A percentile compares a stretch with the other conserved stretches of the same genome.
These are phyloP conservation scores for Malassezia slooffiae DNA, from an alignment of 1,284 basidiomycete species.

Conservation along the genomic window DNA sequence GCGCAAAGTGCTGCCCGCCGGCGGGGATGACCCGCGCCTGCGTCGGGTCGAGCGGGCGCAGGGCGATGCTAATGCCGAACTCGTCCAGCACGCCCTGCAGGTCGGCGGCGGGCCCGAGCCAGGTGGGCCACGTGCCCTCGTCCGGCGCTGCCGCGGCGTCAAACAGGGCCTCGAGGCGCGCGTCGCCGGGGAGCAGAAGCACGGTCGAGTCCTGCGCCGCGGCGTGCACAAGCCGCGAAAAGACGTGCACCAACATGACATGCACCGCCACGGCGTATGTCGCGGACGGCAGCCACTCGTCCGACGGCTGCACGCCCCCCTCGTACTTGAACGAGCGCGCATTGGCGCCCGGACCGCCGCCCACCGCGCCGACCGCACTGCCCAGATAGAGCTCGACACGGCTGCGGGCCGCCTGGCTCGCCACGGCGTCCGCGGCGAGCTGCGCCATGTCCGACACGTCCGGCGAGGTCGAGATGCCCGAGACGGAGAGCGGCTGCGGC, in stretches of 20 bases:
- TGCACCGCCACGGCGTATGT: constrained; percentile 9
- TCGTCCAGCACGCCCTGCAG: constrained; percentile 13
- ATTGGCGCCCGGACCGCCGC: neutral
- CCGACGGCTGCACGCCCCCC: neutral
- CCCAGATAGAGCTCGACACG: constrained; percentile 11
- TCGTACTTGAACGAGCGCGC: neutral
- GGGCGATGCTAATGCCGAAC: constrained; percentile 5
- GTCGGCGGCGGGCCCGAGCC: constrained; percentile 13
- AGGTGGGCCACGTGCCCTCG: constrained; percentile 9
- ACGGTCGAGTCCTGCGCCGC: constrained; percentile 8
- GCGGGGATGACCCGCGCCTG: no score
- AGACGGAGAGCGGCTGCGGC: neutral
- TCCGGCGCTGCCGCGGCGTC: constrained; percentile 3
- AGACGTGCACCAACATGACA: constrained; percentile 10
- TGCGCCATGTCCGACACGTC: constrained; percentile 8
- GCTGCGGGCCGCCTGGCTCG: constrained; percentile 3
- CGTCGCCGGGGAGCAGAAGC: neutral
- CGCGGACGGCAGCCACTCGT: constrained; percentile 6
- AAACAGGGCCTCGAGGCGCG: constrained; percentile 8
- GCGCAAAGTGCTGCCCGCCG: no score
- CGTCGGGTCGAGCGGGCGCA: neutral
- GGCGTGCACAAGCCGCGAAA: constrained; percentile 11
- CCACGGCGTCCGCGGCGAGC: constrained; percentile 5
- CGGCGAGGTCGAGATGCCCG: neutral
- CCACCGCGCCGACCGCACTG: neutral